phyloP scores from a whole-genome alignment of 805 yeast species.

The Hanseniaspora meyeri region DNA sequence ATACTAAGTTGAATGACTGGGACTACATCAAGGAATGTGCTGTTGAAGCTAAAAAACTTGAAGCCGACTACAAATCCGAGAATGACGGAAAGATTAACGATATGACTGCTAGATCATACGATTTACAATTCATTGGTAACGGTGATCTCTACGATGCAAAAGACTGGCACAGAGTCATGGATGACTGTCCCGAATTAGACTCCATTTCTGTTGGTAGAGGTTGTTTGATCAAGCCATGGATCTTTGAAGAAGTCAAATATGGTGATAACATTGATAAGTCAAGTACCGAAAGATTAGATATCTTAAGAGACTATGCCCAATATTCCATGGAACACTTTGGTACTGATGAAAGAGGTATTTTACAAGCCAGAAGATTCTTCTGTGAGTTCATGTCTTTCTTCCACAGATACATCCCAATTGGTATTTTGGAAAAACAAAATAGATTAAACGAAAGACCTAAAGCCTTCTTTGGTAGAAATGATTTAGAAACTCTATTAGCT shows the following conservation, averaged over 20 bases:
- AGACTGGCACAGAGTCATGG: slow-evolving; percentile 71
- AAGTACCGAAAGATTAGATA: slow-evolving; percentile 76
- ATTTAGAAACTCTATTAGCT: slow-evolving; percentile 78
- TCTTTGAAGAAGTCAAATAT: slow-evolving; percentile 86
- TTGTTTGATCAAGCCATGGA: slow-evolving; percentile 97
- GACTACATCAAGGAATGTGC: slow-evolving; percentile 70
- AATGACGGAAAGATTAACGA: slow-evolving; percentile 57
- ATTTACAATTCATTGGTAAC: slow-evolving; percentile 80
- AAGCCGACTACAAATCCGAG: slow-evolving; percentile 40
- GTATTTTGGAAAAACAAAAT: slow-evolving; percentile 83
- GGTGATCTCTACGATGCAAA: slow-evolving; percentile 82
- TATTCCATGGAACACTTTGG: slow-evolving; percentile 97
- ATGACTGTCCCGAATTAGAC: slow-evolving; percentile 50
- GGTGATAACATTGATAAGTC: slow-evolving; percentile 83
- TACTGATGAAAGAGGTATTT: slow-evolving; percentile 85
- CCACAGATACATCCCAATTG: slow-evolving; percentile 88
- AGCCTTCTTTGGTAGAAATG: slow-evolving; percentile 83
- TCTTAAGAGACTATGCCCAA: slow-evolving; percentile 53
- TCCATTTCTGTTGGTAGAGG: slow-evolving; percentile 97
- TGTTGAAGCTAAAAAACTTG: slow-evolving; percentile 46
- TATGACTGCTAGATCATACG: slow-evolving; percentile 42
- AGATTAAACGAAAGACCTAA: slow-evolving; percentile 89
- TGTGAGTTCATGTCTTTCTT: slow-evolving; percentile 92
- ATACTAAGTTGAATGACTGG: slow-evolving; percentile 89
- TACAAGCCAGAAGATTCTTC: slow-evolving; percentile 73